Conservation (phyloP, 495 filamentous ascomycete genomes). For the Aspergillus heteromorphus region DNA sequence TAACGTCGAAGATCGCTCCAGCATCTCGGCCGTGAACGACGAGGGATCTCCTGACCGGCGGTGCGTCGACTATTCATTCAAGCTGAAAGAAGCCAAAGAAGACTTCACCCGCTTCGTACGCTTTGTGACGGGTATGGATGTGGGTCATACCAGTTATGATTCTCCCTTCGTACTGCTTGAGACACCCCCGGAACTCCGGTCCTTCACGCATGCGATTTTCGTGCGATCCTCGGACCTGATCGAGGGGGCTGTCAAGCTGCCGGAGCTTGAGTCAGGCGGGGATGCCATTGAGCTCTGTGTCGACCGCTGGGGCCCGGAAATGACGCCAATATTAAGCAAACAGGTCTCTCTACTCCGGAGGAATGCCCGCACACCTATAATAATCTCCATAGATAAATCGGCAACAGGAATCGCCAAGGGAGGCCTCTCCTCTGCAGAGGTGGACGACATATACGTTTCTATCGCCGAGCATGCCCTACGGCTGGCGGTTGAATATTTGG, state of each 20-base stretch:
- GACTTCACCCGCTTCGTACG: constrained; percentile 69
- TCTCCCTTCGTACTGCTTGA: constrained; percentile 68
- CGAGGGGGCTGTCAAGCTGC: constrained; percentile 48
- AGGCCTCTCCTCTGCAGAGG: constrained; percentile 15
- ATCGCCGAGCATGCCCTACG: constrained; percentile 62
- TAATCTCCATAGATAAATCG: constrained; percentile 59
- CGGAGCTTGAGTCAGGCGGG: constrained; percentile 59
- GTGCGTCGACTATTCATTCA: constrained; percentile 56
- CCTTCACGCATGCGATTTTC: constrained; percentile 61
- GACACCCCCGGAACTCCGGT: constrained; percentile 59
- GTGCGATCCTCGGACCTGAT: constrained; percentile 58
- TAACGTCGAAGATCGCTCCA: constrained; percentile 55
- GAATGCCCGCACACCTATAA: constrained; percentile 61
- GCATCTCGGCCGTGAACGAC: constrained; percentile 15
- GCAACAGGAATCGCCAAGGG: constrained; percentile 27
- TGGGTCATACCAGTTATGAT: constrained; percentile 53
- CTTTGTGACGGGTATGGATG: constrained; percentile 54
- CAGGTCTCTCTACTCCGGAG: constrained; percentile 44
- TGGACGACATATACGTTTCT: constrained; percentile 28
- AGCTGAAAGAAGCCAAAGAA: constrained; percentile 65
- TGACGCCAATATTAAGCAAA: constrained; percentile 39
- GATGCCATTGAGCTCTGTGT: constrained; percentile 71
- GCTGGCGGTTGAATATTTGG: constrained; percentile 68
- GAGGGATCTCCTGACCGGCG: constrained; percentile 37
- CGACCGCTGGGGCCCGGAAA: constrained; percentile 52